Percentiles rank a stretch among this genome's conserved stretches.
These are phyloP conservation scores for Fremontodendron californicum DNA, from an alignment of 345 rosid genomes.

Conservation along the genomic window DNA sequence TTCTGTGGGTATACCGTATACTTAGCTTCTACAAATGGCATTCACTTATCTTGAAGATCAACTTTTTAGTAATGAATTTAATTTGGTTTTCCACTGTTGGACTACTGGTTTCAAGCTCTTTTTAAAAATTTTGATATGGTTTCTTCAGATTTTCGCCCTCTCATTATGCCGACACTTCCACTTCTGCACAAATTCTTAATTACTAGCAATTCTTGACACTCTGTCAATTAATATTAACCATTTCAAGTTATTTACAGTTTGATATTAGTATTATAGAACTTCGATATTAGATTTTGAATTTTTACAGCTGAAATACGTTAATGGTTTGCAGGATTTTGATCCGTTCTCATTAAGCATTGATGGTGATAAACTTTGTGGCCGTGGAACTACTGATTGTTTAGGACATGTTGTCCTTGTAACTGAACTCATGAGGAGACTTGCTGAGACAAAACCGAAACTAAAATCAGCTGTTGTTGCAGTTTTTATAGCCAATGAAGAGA, in stretches of 20 bases:
- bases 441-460: constrained; percentile 68
- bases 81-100: neutral
- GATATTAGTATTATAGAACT: neutral
- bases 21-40: neutral
- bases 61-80: neutral
- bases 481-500: constrained; percentile 93
- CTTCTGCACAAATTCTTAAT: neutral
- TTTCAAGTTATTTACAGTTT: neutral
- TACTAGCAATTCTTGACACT: neutral
- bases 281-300: neutral
- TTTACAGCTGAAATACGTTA: neutral
- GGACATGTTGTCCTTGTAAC: constrained; percentile 94
- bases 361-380: constrained; percentile 86
- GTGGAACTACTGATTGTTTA: constrained; percentile 98
- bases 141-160: neutral
- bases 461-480: constrained; percentile 80
- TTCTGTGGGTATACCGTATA: neutral
- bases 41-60: neutral
- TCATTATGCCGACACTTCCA: neutral
- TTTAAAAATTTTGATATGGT: neutral
- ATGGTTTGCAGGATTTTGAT: constrained; percentile 71
- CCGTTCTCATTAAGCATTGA: constrained; percentile 82
- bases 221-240: neutral
- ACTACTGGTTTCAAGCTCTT: neutral
- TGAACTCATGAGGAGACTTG: constrained; percentile 82